phyloP scores from a whole-genome alignment of 208 protist species.

The Strigomonas galati region DNA sequence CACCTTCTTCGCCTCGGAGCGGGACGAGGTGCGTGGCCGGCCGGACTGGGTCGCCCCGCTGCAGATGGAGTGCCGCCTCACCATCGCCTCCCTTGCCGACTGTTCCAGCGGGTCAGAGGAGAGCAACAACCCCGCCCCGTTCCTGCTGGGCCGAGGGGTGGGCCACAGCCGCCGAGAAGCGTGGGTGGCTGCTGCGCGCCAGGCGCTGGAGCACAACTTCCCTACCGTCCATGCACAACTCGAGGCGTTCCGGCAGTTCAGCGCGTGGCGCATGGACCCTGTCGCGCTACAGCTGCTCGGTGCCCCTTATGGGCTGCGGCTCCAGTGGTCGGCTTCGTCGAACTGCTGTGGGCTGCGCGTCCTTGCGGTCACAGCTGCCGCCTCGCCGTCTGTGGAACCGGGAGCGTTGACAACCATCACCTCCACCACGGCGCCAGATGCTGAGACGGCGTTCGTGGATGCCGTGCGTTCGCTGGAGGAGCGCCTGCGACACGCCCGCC shows the following conservation, averaged over 20 bases:
- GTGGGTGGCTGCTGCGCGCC: slow-evolving; percentile 50
- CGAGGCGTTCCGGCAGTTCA: slow-evolving; percentile 26
- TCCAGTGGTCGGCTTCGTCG: neutral
- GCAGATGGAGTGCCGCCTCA: neutral
- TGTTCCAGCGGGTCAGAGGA: neutral
- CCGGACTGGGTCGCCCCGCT: neutral
- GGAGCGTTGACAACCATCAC: no score
- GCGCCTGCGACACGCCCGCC: no score
- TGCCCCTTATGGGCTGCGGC: neutral
- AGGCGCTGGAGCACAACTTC: slow-evolving; percentile 55
- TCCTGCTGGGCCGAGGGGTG: slow-evolving; percentile 48
- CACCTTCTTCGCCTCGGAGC: neutral
- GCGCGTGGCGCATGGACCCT: slow-evolving; percentile 14
- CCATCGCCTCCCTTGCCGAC: neutral
- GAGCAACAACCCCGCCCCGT: neutral
- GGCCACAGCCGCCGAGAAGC: slow-evolving; percentile 43
- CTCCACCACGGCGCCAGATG: no score
- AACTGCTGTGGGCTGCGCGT: no score
- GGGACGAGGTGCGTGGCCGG: neutral
- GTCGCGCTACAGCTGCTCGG: neutral
- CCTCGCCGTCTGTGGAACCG: no score
- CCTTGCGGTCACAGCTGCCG: no score
- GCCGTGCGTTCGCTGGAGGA: no score
- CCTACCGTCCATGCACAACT: slow-evolving; percentile 37
- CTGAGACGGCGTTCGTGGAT: no score